Base-by-base conservation (phyloP, 2,329 filamentous ascomycete species). In the Pseudocercospora vitis region DNA sequence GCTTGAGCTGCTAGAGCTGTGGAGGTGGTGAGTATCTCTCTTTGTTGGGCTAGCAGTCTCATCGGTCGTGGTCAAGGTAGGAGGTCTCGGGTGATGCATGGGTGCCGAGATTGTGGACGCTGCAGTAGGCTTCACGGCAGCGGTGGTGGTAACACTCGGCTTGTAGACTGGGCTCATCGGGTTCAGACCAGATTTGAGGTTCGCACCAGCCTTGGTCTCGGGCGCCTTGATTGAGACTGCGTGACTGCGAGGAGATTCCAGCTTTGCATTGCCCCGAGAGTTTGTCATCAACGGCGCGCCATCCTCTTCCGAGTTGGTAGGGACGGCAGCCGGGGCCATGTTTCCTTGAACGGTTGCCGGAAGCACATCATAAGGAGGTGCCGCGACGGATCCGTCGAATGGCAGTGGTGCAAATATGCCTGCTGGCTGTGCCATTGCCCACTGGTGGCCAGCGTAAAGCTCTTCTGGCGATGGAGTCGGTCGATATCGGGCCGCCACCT, bases 141-240 rank as follows among this genome's bases (percentile, higher is more conserved):
- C 31, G 5, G 52, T 18, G 24, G 33, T 18, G 7, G 48, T 11
- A 26, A 19, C 51, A 28, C 59, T 60, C 16, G 70, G 70, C 56
- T 68, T 68, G 63, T 72, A 72, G 21, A 63, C 67, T 23, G 70
- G 70, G 46, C 70, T 72, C 67, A 69, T 71, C 6, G 70, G 70
- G 50, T 72, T 71, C 51, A 72, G 61, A 16, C 42, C 59, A 23
- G 68, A 70, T 48, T 68, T 70, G 23, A 58, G 28, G 16, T 59
- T 55, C 19, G 51, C 50, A 14, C 54, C 40, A 7, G 55, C 37
- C 54, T 63, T 68, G 9, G 50, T 44, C 26, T 65, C 63, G 8
- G 69, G 69, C 12, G 62, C 60, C 51, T 64, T 70, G 61, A 71
- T 70, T n/a, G 66, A 60, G 31, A 71, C 39, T 19, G 69, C 69